These are phyloP conservation scores for Paspalum vaginatum DNA, from an alignment of 176 grass and related monocot genomes.

Conservation along the genomic window DNA sequence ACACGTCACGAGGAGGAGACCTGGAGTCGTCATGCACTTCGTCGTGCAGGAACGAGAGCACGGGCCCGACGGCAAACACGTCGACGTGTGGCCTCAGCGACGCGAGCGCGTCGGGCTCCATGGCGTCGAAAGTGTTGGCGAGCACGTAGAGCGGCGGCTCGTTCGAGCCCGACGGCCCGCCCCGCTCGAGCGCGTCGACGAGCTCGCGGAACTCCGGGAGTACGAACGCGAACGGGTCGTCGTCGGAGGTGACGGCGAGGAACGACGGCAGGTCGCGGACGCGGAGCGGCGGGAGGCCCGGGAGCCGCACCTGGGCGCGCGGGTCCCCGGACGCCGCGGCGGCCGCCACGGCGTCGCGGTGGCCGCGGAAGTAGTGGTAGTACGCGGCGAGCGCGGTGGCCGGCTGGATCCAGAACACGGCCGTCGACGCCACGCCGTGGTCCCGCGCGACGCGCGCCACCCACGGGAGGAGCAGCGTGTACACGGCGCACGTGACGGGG, in stretches of 20 bases:
- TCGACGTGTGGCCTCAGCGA: slow-evolving; percentile 40
- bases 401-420: slow-evolving; percentile 79
- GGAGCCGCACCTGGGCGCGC: slow-evolving; percentile 31
- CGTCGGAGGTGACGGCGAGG: slow-evolving; percentile 45
- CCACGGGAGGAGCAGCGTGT: slow-evolving; percentile 68
- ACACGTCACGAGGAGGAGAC: slow-evolving; percentile 50
- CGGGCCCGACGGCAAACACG: slow-evolving; percentile 61
- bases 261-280: slow-evolving; percentile 68
- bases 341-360: slow-evolving; percentile 32
- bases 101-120: slow-evolving; percentile 53
- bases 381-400: slow-evolving; percentile 55
- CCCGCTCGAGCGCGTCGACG: slow-evolving; percentile 37
- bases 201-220: slow-evolving; percentile 44
- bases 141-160: slow-evolving; percentile 35
- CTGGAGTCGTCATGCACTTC: neutral
- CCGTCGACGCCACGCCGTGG: slow-evolving; percentile 35
- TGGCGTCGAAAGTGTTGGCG: slow-evolving; percentile 74
- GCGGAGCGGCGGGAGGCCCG: slow-evolving; percentile 50
- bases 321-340: slow-evolving; percentile 28
- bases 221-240: slow-evolving; percentile 42
- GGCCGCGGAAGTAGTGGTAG: slow-evolving; percentile 63
- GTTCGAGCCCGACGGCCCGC: neutral
- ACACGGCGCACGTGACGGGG: slow-evolving; percentile 54
- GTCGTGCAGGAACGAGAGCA: slow-evolving; percentile 48
- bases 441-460: slow-evolving; percentile 45